These are phyloP conservation scores for Pleurotus citrinopileatus DNA, from an alignment of 768 basidiomycete species.

Conservation along the genomic window DNA sequence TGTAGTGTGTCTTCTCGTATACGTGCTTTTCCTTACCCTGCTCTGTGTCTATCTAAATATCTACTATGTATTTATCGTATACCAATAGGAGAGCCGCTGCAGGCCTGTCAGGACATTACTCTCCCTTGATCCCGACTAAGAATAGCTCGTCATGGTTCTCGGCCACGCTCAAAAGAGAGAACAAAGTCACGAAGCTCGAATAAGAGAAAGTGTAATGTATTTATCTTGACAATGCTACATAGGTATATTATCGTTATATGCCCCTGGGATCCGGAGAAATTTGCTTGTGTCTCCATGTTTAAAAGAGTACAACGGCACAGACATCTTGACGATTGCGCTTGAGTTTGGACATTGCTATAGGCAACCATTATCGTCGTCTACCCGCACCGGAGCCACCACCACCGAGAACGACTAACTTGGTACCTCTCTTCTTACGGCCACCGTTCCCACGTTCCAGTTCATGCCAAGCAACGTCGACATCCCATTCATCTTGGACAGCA, in stretches of 20 bases:
- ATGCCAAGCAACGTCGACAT: slow-evolving; percentile 77
- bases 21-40: background rate
- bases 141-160: no score
- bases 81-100: slow-evolving; percentile 2
- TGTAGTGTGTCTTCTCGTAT: background rate
- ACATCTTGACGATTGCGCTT: no score
- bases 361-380: slow-evolving; percentile 35
- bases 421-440: slow-evolving; percentile 58
- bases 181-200: no score
- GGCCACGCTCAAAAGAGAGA: no score
- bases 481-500: slow-evolving; percentile 65
- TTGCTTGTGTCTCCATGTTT: no score
- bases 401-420: slow-evolving; percentile 70
- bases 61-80: slow-evolving; percentile 8
- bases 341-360: no score
- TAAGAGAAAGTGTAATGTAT: no score
- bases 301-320: no score
- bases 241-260: background rate
- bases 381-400: slow-evolving; percentile 43
- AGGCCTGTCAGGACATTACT: background rate
- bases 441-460: slow-evolving; percentile 64
- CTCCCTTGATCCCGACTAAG: no score
- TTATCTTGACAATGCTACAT: background rate
- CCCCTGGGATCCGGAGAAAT: no score
- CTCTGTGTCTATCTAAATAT: slow-evolving; percentile 4